A percentile compares a stretch with the other conserved stretches of the same genome.
Evolutionary conservation across 306 rosid species (phyloP).

Genomic region (Morella rubra): DNA sequence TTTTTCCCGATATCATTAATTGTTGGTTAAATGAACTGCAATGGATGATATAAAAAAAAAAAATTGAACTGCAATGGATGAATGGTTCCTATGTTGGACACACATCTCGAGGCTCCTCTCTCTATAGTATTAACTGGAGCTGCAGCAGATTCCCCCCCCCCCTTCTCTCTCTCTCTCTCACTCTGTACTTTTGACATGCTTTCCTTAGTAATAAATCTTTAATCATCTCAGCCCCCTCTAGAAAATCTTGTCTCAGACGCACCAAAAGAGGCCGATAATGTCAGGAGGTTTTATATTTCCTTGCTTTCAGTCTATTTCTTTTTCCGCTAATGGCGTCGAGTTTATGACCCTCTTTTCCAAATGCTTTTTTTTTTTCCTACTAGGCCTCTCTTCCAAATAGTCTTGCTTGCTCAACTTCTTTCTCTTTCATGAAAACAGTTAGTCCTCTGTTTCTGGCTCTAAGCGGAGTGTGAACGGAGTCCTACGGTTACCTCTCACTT

Average conservation of each 20-base stretch:
- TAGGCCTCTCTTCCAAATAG: conserved; percentile 28
- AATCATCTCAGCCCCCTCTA: conserved; percentile 2
- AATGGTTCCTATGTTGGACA: conserved; percentile 13
- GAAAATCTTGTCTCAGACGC: conserved; percentile 21
- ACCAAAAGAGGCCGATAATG: conserved; percentile 15
- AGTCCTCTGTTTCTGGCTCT: conserved; percentile 23
- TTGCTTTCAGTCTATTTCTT: conserved; percentile 28
- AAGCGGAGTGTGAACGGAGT: conserved; percentile 8
- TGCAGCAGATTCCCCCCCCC: not conserved
- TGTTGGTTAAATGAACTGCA: conserved; percentile 13
- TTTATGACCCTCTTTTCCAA: conserved; percentile 22
- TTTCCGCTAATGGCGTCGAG: conserved; percentile 38
- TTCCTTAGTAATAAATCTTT: conserved; percentile 4
- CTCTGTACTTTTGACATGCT: not conserved
- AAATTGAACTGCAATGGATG: conserved; percentile 21
- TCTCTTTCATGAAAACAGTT: conserved; percentile 23
- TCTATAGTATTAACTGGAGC: not conserved
- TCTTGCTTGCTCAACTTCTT: conserved; percentile 22
- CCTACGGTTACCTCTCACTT: conserved; percentile 25
- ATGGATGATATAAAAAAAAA: not conserved
- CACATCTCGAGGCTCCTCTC: conserved; percentile 36
- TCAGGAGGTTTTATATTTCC: not conserved
- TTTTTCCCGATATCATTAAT: not conserved
- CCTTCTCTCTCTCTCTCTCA: not conserved
- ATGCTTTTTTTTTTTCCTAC: too few relatives aligned